Evolutionary conservation across 1,284 basidiomycete species (phyloP).

Genomic region (Pyrrhoderma noxium): DNA sequence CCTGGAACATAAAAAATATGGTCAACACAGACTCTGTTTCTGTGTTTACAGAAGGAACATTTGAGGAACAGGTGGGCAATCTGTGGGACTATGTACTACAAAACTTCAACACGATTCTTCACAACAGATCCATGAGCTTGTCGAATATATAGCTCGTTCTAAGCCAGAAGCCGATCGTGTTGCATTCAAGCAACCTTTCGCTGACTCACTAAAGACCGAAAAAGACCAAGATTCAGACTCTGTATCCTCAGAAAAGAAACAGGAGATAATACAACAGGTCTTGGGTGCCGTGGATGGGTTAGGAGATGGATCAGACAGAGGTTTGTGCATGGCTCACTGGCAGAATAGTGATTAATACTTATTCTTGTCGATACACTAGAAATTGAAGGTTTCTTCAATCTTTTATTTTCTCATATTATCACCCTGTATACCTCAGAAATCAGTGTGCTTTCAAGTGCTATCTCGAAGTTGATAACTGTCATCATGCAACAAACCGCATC

Average conservation of each 20-base stretch:
- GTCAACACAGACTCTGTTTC: slow-evolving; percentile 62
- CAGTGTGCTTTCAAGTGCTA: slow-evolving; percentile 43
- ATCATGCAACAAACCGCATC: slow-evolving; percentile 41
- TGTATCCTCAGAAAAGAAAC: slow-evolving; percentile 45
- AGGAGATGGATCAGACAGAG: slow-evolving; percentile 70
- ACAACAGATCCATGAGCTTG: slow-evolving; percentile 72
- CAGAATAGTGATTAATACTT: slow-evolving; percentile 5
- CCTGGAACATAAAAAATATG: slow-evolving; percentile 8
- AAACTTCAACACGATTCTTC: not conserved
- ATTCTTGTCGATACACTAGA: slow-evolving; percentile 36
- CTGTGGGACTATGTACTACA: not conserved
- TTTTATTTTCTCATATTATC: slow-evolving; percentile 65
- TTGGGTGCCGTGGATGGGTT: slow-evolving; percentile 55
- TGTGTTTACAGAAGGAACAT: slow-evolving; percentile 83
- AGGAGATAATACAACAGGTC: slow-evolving; percentile 50
- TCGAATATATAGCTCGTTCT: slow-evolving; percentile 67
- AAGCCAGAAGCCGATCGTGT: slow-evolving; percentile 62
- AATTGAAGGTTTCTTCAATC: slow-evolving; percentile 82
- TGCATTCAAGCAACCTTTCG: slow-evolving; percentile 59
- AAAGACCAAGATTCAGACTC: slow-evolving; percentile 48
- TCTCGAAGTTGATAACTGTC: slow-evolving; percentile 45
- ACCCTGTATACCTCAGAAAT: slow-evolving; percentile 47
- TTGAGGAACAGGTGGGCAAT: slow-evolving; percentile 71
- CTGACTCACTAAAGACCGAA: slow-evolving; percentile 47
- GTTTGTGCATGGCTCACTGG: slow-evolving; percentile 31